Percentiles rank a stretch among this genome's conserved stretches.
phyloP scores from a whole-genome alignment of 768 basidiomycete species.

The Megacollybia marginata region DNA sequence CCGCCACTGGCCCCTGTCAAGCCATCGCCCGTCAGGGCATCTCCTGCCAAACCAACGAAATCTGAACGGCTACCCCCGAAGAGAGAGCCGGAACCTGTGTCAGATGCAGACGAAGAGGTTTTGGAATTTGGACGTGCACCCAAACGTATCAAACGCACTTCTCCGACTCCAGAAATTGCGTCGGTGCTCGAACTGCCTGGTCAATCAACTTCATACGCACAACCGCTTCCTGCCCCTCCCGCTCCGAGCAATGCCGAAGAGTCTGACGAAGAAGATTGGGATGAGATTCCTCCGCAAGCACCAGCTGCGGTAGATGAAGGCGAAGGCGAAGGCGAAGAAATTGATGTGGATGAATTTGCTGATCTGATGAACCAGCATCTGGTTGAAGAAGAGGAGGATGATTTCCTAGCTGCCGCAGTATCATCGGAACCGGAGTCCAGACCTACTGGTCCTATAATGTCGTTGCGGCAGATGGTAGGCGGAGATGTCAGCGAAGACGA shows the following conservation, averaged over 20 bases:
- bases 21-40: constrained; percentile 11
- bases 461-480: constrained; percentile 41
- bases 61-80: constrained; percentile 13
- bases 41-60: constrained; percentile 9
- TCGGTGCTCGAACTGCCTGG: constrained; percentile 8
- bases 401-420: constrained; percentile 35
- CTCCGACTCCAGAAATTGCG: not conserved
- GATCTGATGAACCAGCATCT: constrained; percentile 29
- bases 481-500: constrained; percentile 37
- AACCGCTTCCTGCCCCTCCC: constrained; percentile 13
- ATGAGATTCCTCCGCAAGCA: constrained; percentile 27
- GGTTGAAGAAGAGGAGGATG: constrained; percentile 20
- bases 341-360: constrained; percentile 32
- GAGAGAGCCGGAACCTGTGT: constrained; percentile 13
- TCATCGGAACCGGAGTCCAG: constrained; percentile 24
- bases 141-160: constrained; percentile 19
- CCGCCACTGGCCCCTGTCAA: constrained; percentile 20
- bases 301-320: constrained; percentile 3
- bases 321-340: constrained; percentile 22
- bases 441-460: constrained; percentile 31
- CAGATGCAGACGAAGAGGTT: constrained; percentile 38
- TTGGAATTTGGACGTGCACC: constrained; percentile 37
- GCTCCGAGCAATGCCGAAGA: constrained; percentile 10
- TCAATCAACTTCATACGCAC: constrained; percentile 7
- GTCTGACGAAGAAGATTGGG: constrained; percentile 47